phyloP scores from a whole-genome alignment of 495 filamentous ascomycete species.

The Collariella sp. region DNA sequence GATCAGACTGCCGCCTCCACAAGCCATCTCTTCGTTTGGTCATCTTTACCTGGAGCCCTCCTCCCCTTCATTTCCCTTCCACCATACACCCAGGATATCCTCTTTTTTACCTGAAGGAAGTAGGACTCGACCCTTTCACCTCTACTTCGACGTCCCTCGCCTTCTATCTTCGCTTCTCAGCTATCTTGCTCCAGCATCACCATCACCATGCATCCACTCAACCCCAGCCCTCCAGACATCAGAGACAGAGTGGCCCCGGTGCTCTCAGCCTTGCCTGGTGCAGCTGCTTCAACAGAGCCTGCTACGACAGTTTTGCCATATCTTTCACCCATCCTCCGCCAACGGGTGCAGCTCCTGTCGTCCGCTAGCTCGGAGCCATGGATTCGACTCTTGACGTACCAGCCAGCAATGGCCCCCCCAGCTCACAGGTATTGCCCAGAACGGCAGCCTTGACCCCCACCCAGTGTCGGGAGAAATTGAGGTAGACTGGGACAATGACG shows the following conservation, averaged over 20 bases:
- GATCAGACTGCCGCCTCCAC: too few species aligned
- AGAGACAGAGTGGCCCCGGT: slow-evolving; percentile 61
- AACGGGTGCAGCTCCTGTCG: slow-evolving; percentile 72
- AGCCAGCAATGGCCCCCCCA: slow-evolving; percentile 55
- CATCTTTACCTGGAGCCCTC: too few species aligned
- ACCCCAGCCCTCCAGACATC: slow-evolving; percentile 55
- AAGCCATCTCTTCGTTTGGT: too few species aligned
- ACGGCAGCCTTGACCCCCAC: slow-evolving; percentile 71
- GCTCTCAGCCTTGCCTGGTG: slow-evolving; percentile 77
- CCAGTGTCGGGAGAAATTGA: slow-evolving; percentile 91
- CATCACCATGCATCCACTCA: slow-evolving; percentile 21
- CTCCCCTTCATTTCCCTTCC: neutral
- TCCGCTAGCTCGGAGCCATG: slow-evolving; percentile 64
- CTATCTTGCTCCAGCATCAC: neutral
- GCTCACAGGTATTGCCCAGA: slow-evolving; percentile 56
- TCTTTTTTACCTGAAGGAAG: too few species aligned
- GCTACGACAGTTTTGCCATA: slow-evolving; percentile 70
- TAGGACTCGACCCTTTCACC: neutral
- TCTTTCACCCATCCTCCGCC: slow-evolving; percentile 84
- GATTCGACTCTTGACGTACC: slow-evolving; percentile 87
- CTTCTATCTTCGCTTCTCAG: neutral
- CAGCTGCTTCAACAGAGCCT: slow-evolving; percentile 68
- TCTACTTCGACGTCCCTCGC: too few species aligned
- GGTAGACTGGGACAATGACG: slow-evolving; percentile 51
- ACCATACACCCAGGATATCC: too few species aligned